Conservation (phyloP, 1,139 yeast genomes). For the Ogataea hybrid region DNA sequence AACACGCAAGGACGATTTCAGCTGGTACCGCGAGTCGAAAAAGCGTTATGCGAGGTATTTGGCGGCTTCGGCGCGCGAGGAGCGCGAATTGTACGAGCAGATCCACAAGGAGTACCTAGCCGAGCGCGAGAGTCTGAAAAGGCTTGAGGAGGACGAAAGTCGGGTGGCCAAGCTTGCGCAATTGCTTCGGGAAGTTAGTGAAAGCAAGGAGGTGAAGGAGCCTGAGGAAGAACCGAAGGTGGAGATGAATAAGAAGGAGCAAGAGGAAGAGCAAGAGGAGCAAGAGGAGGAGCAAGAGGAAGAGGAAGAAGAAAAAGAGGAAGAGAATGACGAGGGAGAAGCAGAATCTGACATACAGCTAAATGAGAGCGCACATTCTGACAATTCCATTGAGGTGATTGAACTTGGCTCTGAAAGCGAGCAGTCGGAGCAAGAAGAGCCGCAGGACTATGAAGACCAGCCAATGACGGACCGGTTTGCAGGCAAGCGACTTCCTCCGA, state of each 20-base stretch:
- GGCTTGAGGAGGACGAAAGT: constrained; percentile 16
- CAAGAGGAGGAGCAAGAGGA: constrained; percentile 7
- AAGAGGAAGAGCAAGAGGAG: background rate
- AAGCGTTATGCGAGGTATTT: constrained; percentile 23
- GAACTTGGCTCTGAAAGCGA: constrained; percentile 17
- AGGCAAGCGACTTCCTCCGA: constrained; percentile 4
- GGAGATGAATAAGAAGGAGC: too few species aligned
- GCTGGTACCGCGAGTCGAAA: constrained; percentile 25
- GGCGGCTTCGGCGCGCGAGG: constrained; percentile 25
- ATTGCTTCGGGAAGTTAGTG: constrained; percentile 12
- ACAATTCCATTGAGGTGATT: constrained; percentile 12
- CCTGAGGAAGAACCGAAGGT: constrained; percentile 13
- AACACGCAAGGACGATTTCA: constrained; percentile 16
- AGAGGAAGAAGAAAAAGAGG: constrained; percentile 1
- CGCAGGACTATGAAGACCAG: constrained; percentile 1
- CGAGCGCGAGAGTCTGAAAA: constrained; percentile 20
- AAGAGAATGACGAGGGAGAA: background rate
- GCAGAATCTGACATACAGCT: background rate
- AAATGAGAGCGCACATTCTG: background rate
- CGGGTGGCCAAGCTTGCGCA: constrained; percentile 19
- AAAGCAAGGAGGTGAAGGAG: constrained; percentile 4
- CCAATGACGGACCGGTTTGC: constrained; percentile 1
- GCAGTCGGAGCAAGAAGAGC: constrained; percentile 7
- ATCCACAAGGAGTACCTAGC: constrained; percentile 24
- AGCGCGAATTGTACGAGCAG: constrained; percentile 25